Evolutionary conservation across 2,329 filamentous ascomycete genomes (phyloP), one percentile per base, ranked within the genome.

Genomic region (Diplocarpon rosae): DNA sequence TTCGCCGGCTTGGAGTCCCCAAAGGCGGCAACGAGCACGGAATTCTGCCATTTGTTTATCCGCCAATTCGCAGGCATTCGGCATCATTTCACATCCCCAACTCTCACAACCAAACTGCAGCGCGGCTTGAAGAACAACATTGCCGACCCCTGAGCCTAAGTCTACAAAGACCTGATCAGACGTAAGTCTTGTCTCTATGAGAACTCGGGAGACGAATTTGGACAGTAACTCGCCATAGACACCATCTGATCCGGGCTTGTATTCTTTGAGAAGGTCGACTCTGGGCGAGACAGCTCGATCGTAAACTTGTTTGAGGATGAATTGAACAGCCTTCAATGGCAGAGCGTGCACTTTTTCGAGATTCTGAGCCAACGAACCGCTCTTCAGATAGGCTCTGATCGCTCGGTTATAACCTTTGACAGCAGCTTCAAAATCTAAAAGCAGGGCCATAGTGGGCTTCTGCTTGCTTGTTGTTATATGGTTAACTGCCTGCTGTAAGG

Each of bases 71-170:
- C 83, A 89, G 1, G 89, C 86, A 49, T 92, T 93, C 46, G 83
- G 75, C 87, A 95, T 94, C 73, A 93, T 86, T 64, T 98, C 92
- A 58, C 90, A 95, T 24, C 92, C 92, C 82, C 88, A 95, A 63
- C 84, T 90, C 61, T 95, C 87, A 62, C 88, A 95, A 14, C 92
- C 92, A 42, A 90, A 80, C 63, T 98, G 86, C 15, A 98, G 74
- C 0, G 92, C 92, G 2, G 90, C 88, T 63, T 98, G 92, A 40
- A 98, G 69, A 20, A 92, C 88, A 2, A 96, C 90, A 60, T 96
- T 98, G 38, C 90, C 92, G 13, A 96, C 92, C 27, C 92, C 92
- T 1, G 90, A 96, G 39, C 92, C 92, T 12, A 98, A 73, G 60
- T 98, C 92, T 48, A 98, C 81, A 62, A 98, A 96, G 31, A 93